Evolutionary conservation across 2,329 filamentous ascomycete species (phyloP), one percentile per base, ranked within the genome.

Genomic region (Triangularia verruculosa): DNA sequence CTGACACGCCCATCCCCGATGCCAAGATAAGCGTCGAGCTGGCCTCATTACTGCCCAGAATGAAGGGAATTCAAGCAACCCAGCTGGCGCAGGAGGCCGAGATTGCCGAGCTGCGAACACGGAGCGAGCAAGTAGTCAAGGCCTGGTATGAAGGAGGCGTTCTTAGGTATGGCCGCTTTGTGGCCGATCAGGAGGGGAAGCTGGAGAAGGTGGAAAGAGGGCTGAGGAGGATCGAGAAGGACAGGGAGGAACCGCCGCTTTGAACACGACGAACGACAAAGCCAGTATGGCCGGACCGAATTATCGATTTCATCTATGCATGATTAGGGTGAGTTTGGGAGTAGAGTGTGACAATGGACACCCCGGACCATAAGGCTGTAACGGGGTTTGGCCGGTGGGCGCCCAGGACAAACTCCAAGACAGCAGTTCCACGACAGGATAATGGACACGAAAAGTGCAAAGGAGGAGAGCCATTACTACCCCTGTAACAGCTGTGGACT

Each of bases 71-170:
- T 17, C 83, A 86, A 66, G 80, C 82, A 0, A 83, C 82, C 3
- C 89, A 92, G 71, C 74, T 83, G 20, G 81, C 84, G 15, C 89
- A 92, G 74, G 80, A 76, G 43, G 80, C 81, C 56, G 86, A 89
- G 74, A 84, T 91, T 66, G 84, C 83, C 22, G 84, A 84, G 73
- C 81, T 90, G 72, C 83, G 86, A 73, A 83, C 77, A 66, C 83
- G 82, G 68, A 93, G 84, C 77, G 90, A 87, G 75, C 74, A 75
- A 66, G 78, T 84, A 24, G 76, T 92, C 64, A 83, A 88, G 68
- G 76, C 80, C 34, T 96, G 92, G 89, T 93, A 94, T 75, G 88
- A 93, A 73, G 79, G 85, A 24, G 86, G 87, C 3, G 81, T 95
- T 52, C 78, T 96, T 56, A 83, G 83, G 11, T 86, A 86, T 69